Conservation (phyloP, 75 land plant species). For the Ceratopteris richardii region DNA sequence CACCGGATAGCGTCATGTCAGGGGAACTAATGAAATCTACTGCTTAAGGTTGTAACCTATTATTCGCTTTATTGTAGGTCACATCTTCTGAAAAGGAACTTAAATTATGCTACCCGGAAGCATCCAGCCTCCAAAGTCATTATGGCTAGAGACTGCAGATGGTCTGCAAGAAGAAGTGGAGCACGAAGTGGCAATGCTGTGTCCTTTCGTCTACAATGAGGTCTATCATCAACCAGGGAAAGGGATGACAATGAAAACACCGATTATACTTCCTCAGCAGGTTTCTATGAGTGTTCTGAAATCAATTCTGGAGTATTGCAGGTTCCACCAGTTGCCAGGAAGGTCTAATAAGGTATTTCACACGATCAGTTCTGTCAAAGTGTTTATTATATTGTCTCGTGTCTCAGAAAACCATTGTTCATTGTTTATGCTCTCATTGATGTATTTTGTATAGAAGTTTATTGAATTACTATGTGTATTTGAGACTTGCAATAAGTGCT, state of each 20-base stretch:
- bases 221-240: conserved; percentile 53
- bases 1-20: no score
- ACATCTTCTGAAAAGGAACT: background rate
- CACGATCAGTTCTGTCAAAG: no score
- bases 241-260: conserved; percentile 54
- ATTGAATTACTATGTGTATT: no score
- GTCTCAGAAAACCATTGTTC: no score
- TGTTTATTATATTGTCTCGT: no score
- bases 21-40: no score
- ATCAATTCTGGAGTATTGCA: conserved; percentile 79
- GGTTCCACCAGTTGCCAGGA: conserved; percentile 90
- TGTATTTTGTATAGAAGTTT: no score
- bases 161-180: conserved; percentile 81
- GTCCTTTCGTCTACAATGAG: conserved; percentile 64
- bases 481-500: no score
- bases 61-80: no score
- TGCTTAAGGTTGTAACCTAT: no score
- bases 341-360: conserved; percentile 78
- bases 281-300: conserved; percentile 61
- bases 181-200: conserved; percentile 69
- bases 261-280: conserved; percentile 57
- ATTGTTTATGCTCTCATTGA: background rate
- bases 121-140: conserved; percentile 54
- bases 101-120: conserved; percentile 20
- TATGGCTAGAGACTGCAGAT: conserved; percentile 75